Conservation (phyloP, 2,329 filamentous ascomycete species). For the Cercospora sojina region DNA sequence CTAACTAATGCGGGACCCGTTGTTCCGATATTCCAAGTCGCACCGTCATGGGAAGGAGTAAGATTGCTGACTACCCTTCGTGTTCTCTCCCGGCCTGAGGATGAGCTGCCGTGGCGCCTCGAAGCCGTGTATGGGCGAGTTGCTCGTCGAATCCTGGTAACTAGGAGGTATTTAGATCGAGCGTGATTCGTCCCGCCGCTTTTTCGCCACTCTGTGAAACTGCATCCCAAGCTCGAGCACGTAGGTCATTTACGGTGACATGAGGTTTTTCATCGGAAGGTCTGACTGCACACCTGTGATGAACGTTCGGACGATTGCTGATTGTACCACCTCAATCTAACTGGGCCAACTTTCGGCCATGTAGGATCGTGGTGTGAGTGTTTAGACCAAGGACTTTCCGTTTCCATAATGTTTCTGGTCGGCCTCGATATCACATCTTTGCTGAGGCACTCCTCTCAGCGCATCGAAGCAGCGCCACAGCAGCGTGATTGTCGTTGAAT, state of each 20-base stretch:
- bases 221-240: background rate
- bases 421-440: background rate
- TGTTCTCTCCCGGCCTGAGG: no score
- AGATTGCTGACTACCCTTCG: no score
- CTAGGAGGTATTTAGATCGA: no score
- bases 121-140: no score
- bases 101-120: no score
- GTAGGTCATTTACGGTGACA: background rate
- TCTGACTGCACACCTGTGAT: background rate
- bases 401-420: background rate
- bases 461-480: constrained; percentile 15
- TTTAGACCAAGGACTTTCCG: background rate
- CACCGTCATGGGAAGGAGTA: no score
- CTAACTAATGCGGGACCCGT: no score
- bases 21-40: no score
- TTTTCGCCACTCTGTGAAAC: no score
- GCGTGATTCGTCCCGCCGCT: no score
- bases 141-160: no score
- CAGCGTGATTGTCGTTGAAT: constrained; percentile 7
- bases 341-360: background rate
- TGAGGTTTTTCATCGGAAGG: background rate
- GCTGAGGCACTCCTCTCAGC: background rate
- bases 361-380: background rate
- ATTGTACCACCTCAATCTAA: background rate
- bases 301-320: background rate